phyloP scores from a whole-genome alignment of 1,284 basidiomycete genomes.

The Trichosporon ovoides region DNA sequence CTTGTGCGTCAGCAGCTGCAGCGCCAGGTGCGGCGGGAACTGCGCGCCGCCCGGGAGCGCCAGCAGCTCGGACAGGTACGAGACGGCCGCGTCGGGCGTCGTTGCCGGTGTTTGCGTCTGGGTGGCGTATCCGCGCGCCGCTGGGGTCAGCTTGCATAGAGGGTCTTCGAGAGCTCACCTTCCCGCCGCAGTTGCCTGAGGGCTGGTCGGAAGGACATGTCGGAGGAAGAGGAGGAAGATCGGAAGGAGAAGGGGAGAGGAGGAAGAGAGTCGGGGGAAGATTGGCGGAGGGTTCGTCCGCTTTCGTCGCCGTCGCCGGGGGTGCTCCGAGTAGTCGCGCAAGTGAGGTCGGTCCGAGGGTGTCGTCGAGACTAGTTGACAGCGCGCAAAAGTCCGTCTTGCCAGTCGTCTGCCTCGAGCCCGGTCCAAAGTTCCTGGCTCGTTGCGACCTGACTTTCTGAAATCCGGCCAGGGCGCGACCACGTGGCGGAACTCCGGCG shows the following conservation, averaged over 20 bases:
- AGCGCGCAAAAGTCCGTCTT: not conserved
- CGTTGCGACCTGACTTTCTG: not conserved
- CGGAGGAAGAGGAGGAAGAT: not conserved
- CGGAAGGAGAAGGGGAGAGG: not conserved
- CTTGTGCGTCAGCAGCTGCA: constrained; percentile 49
- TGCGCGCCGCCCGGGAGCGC: constrained; percentile 30
- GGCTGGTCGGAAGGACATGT: constrained; percentile 8
- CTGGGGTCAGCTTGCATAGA: not conserved
- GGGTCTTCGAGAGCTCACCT: no score
- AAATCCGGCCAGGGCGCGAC: not conserved
- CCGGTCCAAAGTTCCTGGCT: constrained; percentile 5
- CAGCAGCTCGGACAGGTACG: constrained; percentile 40
- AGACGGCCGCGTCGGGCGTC: constrained; percentile 27
- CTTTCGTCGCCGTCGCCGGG: not conserved
- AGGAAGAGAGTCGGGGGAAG: not conserved
- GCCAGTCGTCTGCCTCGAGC: not conserved
- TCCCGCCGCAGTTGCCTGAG: constrained; percentile 3
- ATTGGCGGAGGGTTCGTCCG: not conserved
- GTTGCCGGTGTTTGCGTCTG: not conserved
- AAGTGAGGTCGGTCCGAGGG: not conserved
- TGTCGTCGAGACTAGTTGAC: not conserved
- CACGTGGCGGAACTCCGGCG: constrained; percentile 6
- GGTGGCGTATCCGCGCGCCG: not conserved
- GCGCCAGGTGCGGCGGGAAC: constrained; percentile 42
- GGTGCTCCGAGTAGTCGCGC: not conserved